Base-by-base conservation (phyloP, 345 rosid genomes). In the Citrus cavaleriei region DNA sequence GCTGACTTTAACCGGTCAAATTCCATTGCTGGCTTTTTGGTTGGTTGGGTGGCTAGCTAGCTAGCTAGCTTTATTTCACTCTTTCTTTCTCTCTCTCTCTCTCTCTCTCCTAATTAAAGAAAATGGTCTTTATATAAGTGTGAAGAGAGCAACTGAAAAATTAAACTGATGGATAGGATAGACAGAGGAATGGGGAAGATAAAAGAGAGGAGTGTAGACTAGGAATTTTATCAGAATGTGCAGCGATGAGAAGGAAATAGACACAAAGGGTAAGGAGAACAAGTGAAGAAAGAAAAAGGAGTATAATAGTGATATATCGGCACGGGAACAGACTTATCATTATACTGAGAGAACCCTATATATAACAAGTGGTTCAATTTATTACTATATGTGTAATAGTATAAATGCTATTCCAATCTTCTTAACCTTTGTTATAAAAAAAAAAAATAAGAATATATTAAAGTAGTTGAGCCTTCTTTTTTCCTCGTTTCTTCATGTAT, bases 131-230 rank as follows among this genome's bases (percentile, higher is more conserved):
- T 46, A 46, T 46, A 13, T 46, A 13, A 46, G 51, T 12, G 18
- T 3, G 13, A 46, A 37, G 18, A 46, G 51, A 46, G 51, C 51
- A 13, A 46, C 51, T 3, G 5, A 46, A 46, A 46, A 46, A 13
- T 12, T 3, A 46, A 46, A 46, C 51, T 3, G 51, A 46, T 12
- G 51, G 51, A 46, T 58, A 72, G 21, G 82, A 34, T 14, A 63
- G 63, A 74, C 88, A 86, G 81, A 83, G 85, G 87, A 82, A 86
- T 82, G 87, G 85, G 73, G 79, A 78, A 82, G 86, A 80, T 77
- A 75, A 73, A 81, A 65, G 78, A 75, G 84, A 76, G 74, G 82
- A 49, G 83, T 80, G 83, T 60, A 68, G 85, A 82, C 67, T 80
- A 46, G 7, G 87, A 74, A 82, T 82, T 87, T 40, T 82, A 84